Conservation (phyloP, 495 filamentous ascomycete species). For the Ramalina intermedia region DNA sequence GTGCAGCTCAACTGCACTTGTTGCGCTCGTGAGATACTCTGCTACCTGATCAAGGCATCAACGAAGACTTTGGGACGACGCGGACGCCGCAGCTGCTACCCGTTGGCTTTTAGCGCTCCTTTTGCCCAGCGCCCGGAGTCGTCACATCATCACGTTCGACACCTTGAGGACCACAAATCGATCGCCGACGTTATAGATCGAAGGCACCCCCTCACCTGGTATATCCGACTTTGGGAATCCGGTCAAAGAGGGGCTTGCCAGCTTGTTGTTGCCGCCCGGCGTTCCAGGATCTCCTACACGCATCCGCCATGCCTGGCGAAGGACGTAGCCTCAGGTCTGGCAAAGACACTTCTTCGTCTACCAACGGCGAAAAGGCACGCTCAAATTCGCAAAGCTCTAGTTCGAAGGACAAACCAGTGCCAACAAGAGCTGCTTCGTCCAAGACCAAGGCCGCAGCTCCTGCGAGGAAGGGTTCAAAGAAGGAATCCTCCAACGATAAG, state of each 20-base stretch:
- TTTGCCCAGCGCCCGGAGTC: neutral
- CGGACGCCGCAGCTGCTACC: too few species aligned
- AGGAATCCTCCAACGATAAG: slow-evolving; percentile 47
- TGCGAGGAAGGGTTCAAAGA: slow-evolving; percentile 28
- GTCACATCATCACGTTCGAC: neutral
- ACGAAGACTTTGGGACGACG: too few species aligned
- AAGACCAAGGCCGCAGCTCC: slow-evolving; percentile 32
- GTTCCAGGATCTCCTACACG: slow-evolving; percentile 1
- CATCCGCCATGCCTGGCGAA: slow-evolving; percentile 35
- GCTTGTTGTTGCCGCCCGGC: slow-evolving; percentile 6
- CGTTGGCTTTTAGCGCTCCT: too few species aligned
- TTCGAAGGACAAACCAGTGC: slow-evolving; percentile 36
- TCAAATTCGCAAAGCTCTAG: slow-evolving; percentile 37
- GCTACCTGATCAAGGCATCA: too few species aligned
- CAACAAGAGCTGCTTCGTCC: slow-evolving; percentile 23
- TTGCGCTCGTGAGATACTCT: too few species aligned
- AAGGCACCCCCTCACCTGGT: neutral
- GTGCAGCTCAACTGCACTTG: too few species aligned
- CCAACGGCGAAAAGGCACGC: slow-evolving; percentile 40
- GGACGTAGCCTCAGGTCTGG: slow-evolving; percentile 43
- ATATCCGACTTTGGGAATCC: neutral
- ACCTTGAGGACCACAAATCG: neutral
- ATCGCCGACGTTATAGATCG: neutral
- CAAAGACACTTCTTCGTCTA: slow-evolving; percentile 41
- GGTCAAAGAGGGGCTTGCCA: neutral